Evolutionary conservation across 2,329 filamentous ascomycete species (phyloP).

Genomic region (Curvularia verruculosa): DNA sequence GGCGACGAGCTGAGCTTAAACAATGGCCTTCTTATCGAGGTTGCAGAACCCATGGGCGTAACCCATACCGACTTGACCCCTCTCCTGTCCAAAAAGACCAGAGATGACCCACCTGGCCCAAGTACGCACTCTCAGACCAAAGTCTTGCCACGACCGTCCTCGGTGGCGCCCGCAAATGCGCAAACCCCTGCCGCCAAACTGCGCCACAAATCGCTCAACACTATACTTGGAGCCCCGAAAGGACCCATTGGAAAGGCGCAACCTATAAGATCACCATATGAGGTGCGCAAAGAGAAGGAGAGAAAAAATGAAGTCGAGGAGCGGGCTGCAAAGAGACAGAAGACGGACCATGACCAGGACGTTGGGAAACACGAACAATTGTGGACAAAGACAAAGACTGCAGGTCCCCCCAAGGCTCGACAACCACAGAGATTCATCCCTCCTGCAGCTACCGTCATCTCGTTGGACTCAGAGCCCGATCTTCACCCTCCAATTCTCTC

Average conservation of each 20-base stretch:
- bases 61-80: conserved; percentile 79
- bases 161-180: conserved; percentile 22
- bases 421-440: conserved; percentile 26
- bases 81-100: conserved; percentile 72
- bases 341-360: conserved; percentile 27
- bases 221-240: conserved; percentile 69
- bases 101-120: conserved; percentile 39
- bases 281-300: conserved; percentile 53
- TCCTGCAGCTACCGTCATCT: conserved; percentile 42
- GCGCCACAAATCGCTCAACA: conserved; percentile 65
- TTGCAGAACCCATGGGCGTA: conserved; percentile 74
- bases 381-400: conserved; percentile 32
- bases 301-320: conserved; percentile 39
- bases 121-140: conserved; percentile 24
- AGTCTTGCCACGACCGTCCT: conserved; percentile 28
- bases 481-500: conserved; percentile 24
- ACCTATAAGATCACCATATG: conserved; percentile 69
- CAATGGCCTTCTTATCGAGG: conserved; percentile 77
- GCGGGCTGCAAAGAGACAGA: conserved; percentile 50
- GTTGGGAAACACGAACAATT: conserved; percentile 20
- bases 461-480: conserved; percentile 45
- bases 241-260: conserved; percentile 67
- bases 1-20: conserved; percentile 85
- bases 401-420: conserved; percentile 29
- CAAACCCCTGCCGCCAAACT: conserved; percentile 47